Evolutionary conservation across 1,139 yeast genomes (phyloP), one percentile per base, ranked within the genome.

Genomic region (Blastobotrys ciferrii): DNA sequence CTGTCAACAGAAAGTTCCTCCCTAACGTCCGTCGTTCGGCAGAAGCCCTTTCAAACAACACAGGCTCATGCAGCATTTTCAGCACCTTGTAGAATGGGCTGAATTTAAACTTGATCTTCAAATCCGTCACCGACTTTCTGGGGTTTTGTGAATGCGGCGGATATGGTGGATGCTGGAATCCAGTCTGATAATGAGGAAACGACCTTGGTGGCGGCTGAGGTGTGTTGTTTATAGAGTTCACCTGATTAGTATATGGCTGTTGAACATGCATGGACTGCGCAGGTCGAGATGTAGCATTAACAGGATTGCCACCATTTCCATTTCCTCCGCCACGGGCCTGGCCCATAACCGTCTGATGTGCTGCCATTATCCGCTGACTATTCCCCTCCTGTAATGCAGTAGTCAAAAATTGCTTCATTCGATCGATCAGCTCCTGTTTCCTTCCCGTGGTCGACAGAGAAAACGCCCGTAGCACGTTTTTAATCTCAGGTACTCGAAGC

Each of bases 31-130:
- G 32, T 11, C 55, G 46, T 9, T 56, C 54, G 32, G 59, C 54
- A 1, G 63, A 61, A 5, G 20, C 36, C 17, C 55, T 54, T 14
- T 46, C 36, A 36, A 63, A 56, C 13, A 53, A 36, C 36, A 58
- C 32, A 2, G 68, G 66, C 9, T 51, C 48, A 19, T 56, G 53
- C 19, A 66, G 48, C 18, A 46, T 52, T 36, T 47, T 41, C 3
- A 48, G 47, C 6, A 64, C 46, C 7, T 41, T 43, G 46, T 62
- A 68, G 45, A 68, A 67, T 3, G 72, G 70, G 35, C 65, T 59
- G 13, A 54, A 49, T 32, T 50, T 52, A 50, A 66, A 65, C 11
- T 45, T 46, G 11, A 62, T 30, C 20, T 40, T 17, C n/a, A 19
- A 20, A n/a, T 25, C 30, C 28, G 33, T 14, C 30, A 19, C 12